A percentile compares a stretch with the other conserved stretches of the same genome.
These are phyloP conservation scores for Penicillium sp. DNA, from an alignment of 2,329 filamentous ascomycete species.

Conservation along the genomic window DNA sequence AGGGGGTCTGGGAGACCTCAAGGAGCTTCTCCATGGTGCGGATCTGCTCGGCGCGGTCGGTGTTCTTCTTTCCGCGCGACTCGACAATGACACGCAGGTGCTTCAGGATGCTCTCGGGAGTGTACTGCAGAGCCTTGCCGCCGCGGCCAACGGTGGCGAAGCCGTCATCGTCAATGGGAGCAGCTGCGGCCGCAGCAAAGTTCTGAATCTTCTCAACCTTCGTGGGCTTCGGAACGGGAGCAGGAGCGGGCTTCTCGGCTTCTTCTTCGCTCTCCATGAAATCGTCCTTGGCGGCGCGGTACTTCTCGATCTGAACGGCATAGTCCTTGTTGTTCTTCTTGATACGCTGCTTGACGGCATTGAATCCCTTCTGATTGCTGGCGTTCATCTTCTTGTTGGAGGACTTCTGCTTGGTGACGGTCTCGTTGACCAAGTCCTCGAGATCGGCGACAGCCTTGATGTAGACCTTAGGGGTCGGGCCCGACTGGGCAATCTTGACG, in stretches of 20 bases:
- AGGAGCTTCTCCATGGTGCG: conserved; percentile 93
- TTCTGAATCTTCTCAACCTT: conserved; percentile 39
- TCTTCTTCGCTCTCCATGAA: conserved; percentile 86
- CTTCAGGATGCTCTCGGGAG: conserved; percentile 96
- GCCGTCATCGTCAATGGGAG: conserved; percentile 69
- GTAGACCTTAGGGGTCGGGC: conserved; percentile 83
- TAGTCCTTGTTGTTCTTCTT: conserved; percentile 99
- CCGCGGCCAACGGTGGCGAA: conserved; percentile 87
- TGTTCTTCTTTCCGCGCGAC: conserved; percentile 98
- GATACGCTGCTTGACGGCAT: conserved; percentile 96
- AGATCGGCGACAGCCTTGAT: conserved; percentile 90
- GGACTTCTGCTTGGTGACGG: conserved; percentile 92
- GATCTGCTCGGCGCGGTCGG: conserved; percentile 91
- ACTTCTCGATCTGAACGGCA: conserved; percentile 80
- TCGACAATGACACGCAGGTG: conserved; percentile 90
- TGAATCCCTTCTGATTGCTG: conserved; percentile 87
- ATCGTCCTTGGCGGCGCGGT: conserved; percentile 76
- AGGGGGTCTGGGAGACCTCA: conserved; percentile 84
- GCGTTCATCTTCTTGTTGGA: conserved; percentile 98
- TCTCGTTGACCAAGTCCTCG: conserved; percentile 91
- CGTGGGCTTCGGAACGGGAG: conserved; percentile 52
- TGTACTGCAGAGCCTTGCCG: conserved; percentile 85
- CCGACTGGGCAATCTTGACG: conserved; percentile 70
- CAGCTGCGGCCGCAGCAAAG: conserved; percentile 48
- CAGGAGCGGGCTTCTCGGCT: conserved; percentile 52